Percentiles rank a stretch among this genome's conserved stretches.
Evolutionary conservation across 1,284 basidiomycete species (phyloP).

Genomic region (Cyathus olla): DNA sequence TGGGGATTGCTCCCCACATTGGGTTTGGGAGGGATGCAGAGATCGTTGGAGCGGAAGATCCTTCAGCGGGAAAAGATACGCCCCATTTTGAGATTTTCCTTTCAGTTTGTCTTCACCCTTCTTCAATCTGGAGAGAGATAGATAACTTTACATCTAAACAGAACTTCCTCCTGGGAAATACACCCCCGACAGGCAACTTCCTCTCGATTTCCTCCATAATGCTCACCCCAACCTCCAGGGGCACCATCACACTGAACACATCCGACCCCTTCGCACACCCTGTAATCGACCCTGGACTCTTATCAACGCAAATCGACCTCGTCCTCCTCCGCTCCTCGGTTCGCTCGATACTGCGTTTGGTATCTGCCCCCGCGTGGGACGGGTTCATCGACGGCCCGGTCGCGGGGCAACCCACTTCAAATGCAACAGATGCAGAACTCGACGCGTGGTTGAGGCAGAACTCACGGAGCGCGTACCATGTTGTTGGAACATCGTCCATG

Average conservation of each 20-base stretch:
- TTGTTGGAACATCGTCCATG: slow-evolving; percentile 32
- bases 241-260: not conserved
- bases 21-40: slow-evolving; percentile 12
- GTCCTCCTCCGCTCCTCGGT: not conserved
- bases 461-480: slow-evolving; percentile 26
- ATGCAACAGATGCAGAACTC: slow-evolving; percentile 18
- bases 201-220: not conserved
- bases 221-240: not conserved
- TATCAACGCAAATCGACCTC: not conserved
- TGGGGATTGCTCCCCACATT: slow-evolving; percentile 6
- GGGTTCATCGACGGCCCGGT: not conserved
- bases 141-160: not conserved
- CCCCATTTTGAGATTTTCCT: slow-evolving; percentile 16
- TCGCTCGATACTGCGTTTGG: not conserved
- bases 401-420: not conserved
- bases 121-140: not conserved
- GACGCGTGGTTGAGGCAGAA: slow-evolving; percentile 23
- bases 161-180: not conserved
- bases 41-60: slow-evolving; percentile 8
- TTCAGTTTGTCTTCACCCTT: not conserved
- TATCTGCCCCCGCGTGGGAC: not conserved
- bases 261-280: not conserved
- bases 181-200: not conserved
- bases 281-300: not conserved
- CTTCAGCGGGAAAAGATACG: slow-evolving; percentile 13